phyloP scores from a whole-genome alignment of 2,329 filamentous ascomycete species.

The Colletotrichum somersetense region DNA sequence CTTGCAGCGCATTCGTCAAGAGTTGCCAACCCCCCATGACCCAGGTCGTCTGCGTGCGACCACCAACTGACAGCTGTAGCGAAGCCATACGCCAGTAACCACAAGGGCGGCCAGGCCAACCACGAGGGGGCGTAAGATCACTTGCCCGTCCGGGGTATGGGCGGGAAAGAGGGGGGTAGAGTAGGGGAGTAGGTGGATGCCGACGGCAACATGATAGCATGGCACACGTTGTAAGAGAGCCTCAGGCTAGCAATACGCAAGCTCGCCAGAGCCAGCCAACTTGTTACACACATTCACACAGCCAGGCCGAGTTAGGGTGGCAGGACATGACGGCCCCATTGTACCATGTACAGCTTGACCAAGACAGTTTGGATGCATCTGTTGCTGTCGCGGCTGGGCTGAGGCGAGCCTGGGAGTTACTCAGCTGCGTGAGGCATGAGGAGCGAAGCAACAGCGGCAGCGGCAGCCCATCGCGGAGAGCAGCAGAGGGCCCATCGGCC shows the following conservation, averaged over 20 bases:
- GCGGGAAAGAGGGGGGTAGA: conserved; percentile 9
- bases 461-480: conserved; percentile 13
- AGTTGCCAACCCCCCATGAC: conserved; percentile 27
- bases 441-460: conserved; percentile 11
- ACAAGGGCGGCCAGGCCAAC: conserved; percentile 2
- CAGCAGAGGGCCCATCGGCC: conserved; percentile 34
- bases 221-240: conserved; percentile 16
- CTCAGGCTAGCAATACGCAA: conserved; percentile 12
- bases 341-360: conserved; percentile 31
- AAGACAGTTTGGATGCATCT: conserved; percentile 14
- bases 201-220: conserved; percentile 30
- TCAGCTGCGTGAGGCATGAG: conserved; percentile 2
- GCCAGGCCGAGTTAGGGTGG: conserved; percentile 19
- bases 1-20: conserved; percentile 22
- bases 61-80: conserved; percentile 26
- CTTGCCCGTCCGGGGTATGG: conserved; percentile 2
- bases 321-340: conserved; percentile 26
- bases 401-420: conserved; percentile 13
- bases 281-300: conserved; percentile 33
- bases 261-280: not conserved
- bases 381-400: conserved; percentile 29
- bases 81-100: conserved; percentile 19
- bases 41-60: conserved; percentile 38
- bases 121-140: conserved; percentile 6
- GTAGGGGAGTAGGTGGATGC: not conserved